phyloP scores from a whole-genome alignment of 1,139 yeast genomes.

The Yarrowia galli region DNA sequence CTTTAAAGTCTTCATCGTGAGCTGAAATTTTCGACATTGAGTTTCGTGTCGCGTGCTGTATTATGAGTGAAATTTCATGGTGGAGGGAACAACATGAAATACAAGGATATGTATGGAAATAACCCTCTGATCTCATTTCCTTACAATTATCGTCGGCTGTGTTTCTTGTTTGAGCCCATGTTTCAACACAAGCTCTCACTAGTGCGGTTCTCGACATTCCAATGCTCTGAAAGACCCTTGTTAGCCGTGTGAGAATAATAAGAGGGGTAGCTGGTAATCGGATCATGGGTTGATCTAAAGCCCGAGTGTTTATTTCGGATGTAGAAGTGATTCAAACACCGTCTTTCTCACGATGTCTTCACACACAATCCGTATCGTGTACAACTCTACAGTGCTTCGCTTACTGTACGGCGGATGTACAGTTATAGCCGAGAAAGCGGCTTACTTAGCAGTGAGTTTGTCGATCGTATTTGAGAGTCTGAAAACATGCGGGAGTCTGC shows the following conservation, averaged over 20 bases:
- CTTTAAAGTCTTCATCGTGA: no score
- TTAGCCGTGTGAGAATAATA: background rate
- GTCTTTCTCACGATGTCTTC: no score
- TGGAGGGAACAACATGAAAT: no score
- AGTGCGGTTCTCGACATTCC: conserved; percentile 7
- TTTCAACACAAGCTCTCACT: background rate
- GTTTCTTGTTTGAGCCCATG: background rate
- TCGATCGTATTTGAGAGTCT: conserved; percentile 2
- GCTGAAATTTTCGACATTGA: background rate
- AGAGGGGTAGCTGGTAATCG: background rate
- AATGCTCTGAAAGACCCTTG: background rate
- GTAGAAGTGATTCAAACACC: no score
- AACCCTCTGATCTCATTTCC: no score
- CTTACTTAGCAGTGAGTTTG: background rate
- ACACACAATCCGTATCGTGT: no score
- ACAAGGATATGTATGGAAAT: background rate
- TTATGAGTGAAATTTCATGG: background rate
- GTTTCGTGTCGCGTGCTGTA: conserved; percentile 19
- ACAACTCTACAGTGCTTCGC: background rate
- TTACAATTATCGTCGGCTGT: no score
- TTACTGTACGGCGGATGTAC: background rate
- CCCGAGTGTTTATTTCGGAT: no score
- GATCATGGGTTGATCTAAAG: background rate
- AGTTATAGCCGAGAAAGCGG: conserved; percentile 15
- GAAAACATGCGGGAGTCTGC: no score